Evolutionary conservation across 352 stramenopile species (phyloP).

Genomic region (Pythium dissimile): DNA sequence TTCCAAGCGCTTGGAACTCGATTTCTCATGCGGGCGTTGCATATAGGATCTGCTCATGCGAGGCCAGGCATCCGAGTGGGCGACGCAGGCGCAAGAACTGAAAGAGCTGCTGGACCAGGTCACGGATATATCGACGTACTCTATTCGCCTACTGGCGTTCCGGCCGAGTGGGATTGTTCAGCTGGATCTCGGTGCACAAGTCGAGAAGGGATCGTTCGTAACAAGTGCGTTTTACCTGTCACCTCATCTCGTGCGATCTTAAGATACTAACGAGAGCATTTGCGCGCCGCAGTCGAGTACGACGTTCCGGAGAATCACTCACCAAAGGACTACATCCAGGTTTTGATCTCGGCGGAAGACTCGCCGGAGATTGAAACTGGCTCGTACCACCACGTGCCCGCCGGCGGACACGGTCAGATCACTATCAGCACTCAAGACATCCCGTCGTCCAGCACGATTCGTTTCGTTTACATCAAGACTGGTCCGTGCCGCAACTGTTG

Average conservation of each 20-base stretch:
- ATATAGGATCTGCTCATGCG: slow-evolving; percentile 63
- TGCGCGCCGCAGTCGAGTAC: slow-evolving; percentile 55
- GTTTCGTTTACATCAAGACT: slow-evolving; percentile 85
- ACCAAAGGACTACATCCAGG: slow-evolving; percentile 83
- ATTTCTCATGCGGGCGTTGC: neutral
- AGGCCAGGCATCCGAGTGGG: slow-evolving; percentile 67
- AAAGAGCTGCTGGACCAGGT: slow-evolving; percentile 69
- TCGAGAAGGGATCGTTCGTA: slow-evolving; percentile 81
- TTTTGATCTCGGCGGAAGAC: slow-evolving; percentile 73
- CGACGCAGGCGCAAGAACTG: slow-evolving; percentile 61
- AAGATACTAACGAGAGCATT: too few relatives aligned
- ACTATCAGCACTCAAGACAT: slow-evolving; percentile 79
- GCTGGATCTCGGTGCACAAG: slow-evolving; percentile 76
- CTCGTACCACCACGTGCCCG: slow-evolving; percentile 71
- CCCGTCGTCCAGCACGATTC: slow-evolving; percentile 57
- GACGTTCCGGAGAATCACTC: slow-evolving; percentile 80
- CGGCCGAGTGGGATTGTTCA: slow-evolving; percentile 81
- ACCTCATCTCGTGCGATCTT: neutral
- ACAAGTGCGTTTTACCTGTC: slow-evolving; percentile 41
- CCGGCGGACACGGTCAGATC: slow-evolving; percentile 58
- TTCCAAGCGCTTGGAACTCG: neutral
- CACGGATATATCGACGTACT: slow-evolving; percentile 55
- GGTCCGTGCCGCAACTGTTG: slow-evolving; percentile 23
- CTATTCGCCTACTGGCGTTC: slow-evolving; percentile 76
- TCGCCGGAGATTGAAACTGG: slow-evolving; percentile 72